These are phyloP conservation scores for Coemansia sp. DNA, from an alignment of 192 early-diverging fungal species.

Conservation along the genomic window DNA sequence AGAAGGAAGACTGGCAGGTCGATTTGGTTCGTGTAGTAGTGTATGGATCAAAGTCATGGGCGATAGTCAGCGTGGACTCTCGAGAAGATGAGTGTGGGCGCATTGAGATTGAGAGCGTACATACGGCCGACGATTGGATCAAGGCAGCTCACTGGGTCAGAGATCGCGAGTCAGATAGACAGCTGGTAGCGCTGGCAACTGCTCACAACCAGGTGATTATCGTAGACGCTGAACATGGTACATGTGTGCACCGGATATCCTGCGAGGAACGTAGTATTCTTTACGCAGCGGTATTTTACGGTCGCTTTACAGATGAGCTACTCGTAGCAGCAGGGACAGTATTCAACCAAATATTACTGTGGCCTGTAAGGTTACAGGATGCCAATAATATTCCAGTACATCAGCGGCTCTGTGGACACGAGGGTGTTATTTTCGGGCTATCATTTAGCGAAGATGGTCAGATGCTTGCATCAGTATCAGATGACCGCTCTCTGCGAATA, in stretches of 20 bases:
- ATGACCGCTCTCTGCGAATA: slow-evolving; percentile 78
- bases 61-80: slow-evolving; percentile 10
- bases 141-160: slow-evolving; percentile 71
- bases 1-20: background rate
- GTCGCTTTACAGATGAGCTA: slow-evolving; percentile 51
- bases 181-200: slow-evolving; percentile 61
- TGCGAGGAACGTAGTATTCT: slow-evolving; percentile 71
- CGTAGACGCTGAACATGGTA: slow-evolving; percentile 33
- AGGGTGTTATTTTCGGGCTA: slow-evolving; percentile 78
- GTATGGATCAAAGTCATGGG: slow-evolving; percentile 57
- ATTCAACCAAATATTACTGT: slow-evolving; percentile 77
- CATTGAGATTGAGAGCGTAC: slow-evolving; percentile 16
- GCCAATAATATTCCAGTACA: background rate
- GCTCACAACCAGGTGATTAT: slow-evolving; percentile 75
- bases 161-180: slow-evolving; percentile 4
- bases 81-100: background rate
- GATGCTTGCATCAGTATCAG: slow-evolving; percentile 67
- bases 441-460: slow-evolving; percentile 63
- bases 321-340: slow-evolving; percentile 76
- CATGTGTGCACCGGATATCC: slow-evolving; percentile 42
- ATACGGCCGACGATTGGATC: slow-evolving; percentile 72
- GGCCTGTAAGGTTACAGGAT: slow-evolving; percentile 28
- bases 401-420: slow-evolving; percentile 17
- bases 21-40: slow-evolving; percentile 15
- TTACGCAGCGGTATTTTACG: slow-evolving; percentile 73